Conservation (phyloP, 805 yeast species). For the Ogataea pini region DNA sequence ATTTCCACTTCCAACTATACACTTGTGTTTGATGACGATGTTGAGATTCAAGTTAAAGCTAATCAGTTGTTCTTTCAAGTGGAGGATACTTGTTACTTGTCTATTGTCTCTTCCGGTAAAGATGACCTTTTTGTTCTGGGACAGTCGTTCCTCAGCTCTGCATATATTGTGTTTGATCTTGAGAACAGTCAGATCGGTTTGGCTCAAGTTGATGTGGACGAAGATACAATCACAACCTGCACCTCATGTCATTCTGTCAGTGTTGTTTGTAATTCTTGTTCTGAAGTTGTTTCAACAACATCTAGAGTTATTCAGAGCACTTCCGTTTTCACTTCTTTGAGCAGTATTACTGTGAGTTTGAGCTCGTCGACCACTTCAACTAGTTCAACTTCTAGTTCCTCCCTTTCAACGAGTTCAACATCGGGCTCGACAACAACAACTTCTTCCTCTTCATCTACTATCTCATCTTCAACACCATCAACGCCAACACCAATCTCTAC, state of each 20-base stretch:
- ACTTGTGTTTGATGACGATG: slow-evolving; percentile 21
- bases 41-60: slow-evolving; percentile 23
- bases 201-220: slow-evolving; percentile 45
- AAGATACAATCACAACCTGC: slow-evolving; percentile 19
- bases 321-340: slow-evolving; percentile 5
- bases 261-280: slow-evolving; percentile 23
- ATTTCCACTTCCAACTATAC: slow-evolving; percentile 15
- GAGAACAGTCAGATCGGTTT: slow-evolving; percentile 57
- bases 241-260: slow-evolving; percentile 14
- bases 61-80: slow-evolving; percentile 22
- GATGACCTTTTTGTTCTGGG: slow-evolving; percentile 50
- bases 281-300: slow-evolving; percentile 9
- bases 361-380: slow-evolving; percentile 1
- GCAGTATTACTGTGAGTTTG: not conserved
- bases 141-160: slow-evolving; percentile 62
- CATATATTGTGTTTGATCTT: slow-evolving; percentile 65
- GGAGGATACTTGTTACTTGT: slow-evolving; percentile 24
- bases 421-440: slow-evolving; percentile 4
- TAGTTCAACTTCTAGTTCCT: slow-evolving; percentile 1
- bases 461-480: slow-evolving; percentile 3
- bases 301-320: slow-evolving; percentile 15
- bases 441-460: slow-evolving; percentile 4
- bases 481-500: slow-evolving; percentile 1
- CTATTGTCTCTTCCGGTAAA: slow-evolving; percentile 16
- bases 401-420: slow-evolving; percentile 4